Base-by-base conservation (phyloP, 2,329 filamentous ascomycete species). In the Alternaria brassicae region DNA sequence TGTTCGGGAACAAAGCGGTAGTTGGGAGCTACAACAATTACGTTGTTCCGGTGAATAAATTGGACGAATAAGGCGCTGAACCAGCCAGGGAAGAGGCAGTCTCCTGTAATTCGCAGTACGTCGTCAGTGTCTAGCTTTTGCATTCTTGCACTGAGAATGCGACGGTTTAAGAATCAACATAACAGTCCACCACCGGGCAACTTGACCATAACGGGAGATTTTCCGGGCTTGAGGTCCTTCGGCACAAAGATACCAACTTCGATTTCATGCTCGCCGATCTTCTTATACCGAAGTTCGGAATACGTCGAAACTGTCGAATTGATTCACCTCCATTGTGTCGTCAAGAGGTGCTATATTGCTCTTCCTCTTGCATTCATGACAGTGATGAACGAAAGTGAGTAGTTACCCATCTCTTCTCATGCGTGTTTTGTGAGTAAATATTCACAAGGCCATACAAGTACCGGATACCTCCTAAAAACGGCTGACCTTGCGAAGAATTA, bases 1-100 rank as follows among this genome's bases (percentile, higher is more conserved):
- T 80, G 74, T 58, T 85, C 83, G 21, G 84, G 83, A n/a, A 83
- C 60, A 3, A 86, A 79, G 8, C 83, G 82, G 72, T 86, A 83
- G 68, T 84, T 81, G 0, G 82, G 80, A 1, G 78, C 72, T 6
- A 85, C 66, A 25, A 82, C 72, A 42, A 85, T 79, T n/a, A 83
- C 81, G 13, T 67, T 68, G 48, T 79, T 75, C 25, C 70, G 62
- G 1, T 74, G 70, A 23, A 78, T 73, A 37, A 81, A 72, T 7
- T 81, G 74, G 7, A 83, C 66, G 7, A 79, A 69, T 50, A 64
- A 78, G 8, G 67, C 62, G 3, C 68, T 59, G 49, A 73, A 71
- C 74, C 74, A 78, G 17, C 69, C 60, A 1, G 70, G 49, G 53
- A 70, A 73, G 23, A 72, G 56, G 17, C 69, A 71, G 25, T 70